phyloP scores from a whole-genome alignment of 176 grass and related monocot genomes.

The Pontederia paniculata region DNA sequence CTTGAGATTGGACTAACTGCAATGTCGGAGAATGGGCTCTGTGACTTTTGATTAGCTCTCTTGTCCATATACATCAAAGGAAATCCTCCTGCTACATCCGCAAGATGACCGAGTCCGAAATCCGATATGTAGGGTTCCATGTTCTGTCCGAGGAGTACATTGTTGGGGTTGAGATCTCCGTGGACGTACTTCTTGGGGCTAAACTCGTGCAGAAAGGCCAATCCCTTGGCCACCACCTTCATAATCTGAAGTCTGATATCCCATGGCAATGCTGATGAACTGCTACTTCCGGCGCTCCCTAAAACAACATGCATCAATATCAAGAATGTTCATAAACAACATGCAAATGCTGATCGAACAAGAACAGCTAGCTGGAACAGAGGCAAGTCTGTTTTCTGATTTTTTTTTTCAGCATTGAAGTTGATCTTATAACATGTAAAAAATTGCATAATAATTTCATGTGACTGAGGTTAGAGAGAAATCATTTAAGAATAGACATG shows the following conservation, averaged over 20 bases:
- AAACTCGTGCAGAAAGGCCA: constrained; percentile 7
- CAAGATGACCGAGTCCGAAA: constrained; percentile 2
- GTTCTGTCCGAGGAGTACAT: neutral
- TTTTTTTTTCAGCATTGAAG: too few species aligned
- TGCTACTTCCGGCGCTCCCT: neutral
- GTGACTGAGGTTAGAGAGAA: neutral
- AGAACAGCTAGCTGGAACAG: neutral
- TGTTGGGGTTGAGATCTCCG: constrained; percentile 1
- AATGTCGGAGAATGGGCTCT: constrained; percentile 1
- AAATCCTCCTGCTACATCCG: neutral
- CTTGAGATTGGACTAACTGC: constrained; percentile 3
- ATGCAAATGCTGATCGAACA: neutral
- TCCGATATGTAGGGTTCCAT: constrained; percentile 4
- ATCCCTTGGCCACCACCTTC: constrained; percentile 5
- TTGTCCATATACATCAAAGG: neutral
- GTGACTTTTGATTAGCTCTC: neutral
- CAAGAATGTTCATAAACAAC: too few species aligned
- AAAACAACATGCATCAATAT: neutral
- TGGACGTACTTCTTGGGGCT: constrained; percentile 12
- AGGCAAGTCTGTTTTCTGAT: neutral
- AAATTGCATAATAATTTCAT: too few species aligned
- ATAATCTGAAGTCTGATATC: constrained; percentile 2
- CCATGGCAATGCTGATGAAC: neutral
- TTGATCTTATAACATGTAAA: too few species aligned
- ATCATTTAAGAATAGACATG: neutral